Percentiles rank a stretch among this genome's conserved stretches.
phyloP scores from a whole-genome alignment of 108 stramenopile species.

The Skeletonema grethae region DNA sequence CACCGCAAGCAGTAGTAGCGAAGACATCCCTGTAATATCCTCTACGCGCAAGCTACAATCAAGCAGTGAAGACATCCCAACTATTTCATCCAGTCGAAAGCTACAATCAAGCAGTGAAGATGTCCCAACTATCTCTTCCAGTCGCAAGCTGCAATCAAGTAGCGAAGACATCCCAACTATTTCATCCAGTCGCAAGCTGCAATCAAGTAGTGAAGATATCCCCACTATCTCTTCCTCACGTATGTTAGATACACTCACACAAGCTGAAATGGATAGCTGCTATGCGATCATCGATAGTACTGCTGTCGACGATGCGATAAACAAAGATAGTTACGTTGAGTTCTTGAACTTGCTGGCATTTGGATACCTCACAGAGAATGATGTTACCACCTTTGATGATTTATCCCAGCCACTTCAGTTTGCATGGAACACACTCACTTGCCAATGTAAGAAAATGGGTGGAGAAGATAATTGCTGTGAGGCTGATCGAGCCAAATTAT shows the following conservation, averaged over 20 bases:
- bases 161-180: neutral
- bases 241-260: neutral
- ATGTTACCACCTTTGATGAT: neutral
- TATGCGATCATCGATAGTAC: conserved; percentile 5
- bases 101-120: neutral
- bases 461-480: neutral
- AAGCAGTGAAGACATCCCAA: neutral
- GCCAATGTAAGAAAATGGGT: neutral
- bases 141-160: neutral
- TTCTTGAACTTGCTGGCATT: conserved; percentile 4
- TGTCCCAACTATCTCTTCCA: neutral
- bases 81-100: neutral
- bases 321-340: neutral
- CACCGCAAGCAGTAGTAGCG: neutral
- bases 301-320: neutral
- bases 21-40: neutral
- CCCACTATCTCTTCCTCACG: neutral
- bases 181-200: neutral
- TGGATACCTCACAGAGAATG: neutral
- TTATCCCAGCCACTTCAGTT: neutral
- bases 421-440: neutral
- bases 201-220: neutral
- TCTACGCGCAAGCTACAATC: too few species aligned
- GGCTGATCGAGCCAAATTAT: neutral
- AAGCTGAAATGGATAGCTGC: neutral